phyloP scores from a whole-genome alignment of 805 yeast genomes.

The Zygosaccharomyces bailii region DNA sequence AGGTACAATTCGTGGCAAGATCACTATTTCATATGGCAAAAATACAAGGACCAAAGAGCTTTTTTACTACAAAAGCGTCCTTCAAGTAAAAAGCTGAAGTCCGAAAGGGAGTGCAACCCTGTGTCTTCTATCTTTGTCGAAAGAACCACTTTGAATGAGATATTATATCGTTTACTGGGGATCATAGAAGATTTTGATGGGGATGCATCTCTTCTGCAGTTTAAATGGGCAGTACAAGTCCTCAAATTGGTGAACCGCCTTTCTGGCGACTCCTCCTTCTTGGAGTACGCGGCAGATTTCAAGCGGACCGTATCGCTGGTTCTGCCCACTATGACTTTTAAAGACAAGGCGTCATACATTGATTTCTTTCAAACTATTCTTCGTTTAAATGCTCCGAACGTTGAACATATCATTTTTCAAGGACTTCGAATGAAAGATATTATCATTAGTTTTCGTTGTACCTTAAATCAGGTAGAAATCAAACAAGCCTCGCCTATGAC shows the following conservation, averaged over 20 bases:
- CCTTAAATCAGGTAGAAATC: background rate
- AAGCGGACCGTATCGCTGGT: slow-evolving; percentile 10
- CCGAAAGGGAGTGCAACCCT: background rate
- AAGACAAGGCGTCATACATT: slow-evolving; percentile 2
- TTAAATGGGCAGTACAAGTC: slow-evolving; percentile 21
- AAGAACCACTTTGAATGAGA: slow-evolving; percentile 3
- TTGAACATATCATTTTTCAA: slow-evolving; percentile 9
- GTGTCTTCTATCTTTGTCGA: slow-evolving; percentile 5
- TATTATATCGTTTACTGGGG: slow-evolving; percentile 15
- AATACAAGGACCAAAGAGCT: slow-evolving; percentile 15
- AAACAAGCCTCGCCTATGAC: background rate
- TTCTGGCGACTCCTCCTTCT: slow-evolving; percentile 16
- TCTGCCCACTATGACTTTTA: slow-evolving; percentile 1
- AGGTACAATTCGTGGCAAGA: slow-evolving; percentile 8
- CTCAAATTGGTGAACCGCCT: slow-evolving; percentile 14
- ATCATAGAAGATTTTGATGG: slow-evolving; percentile 11
- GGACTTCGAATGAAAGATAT: slow-evolving; percentile 7
- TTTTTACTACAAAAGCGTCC: slow-evolving; percentile 14
- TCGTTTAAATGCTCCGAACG: slow-evolving; percentile 6
- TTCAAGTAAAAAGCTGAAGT: background rate
- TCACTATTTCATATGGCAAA: slow-evolving; percentile 12
- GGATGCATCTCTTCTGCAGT: background rate
- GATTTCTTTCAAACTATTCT: slow-evolving; percentile 8
- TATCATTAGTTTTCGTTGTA: slow-evolving; percentile 2
- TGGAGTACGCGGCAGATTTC: slow-evolving; percentile 14